Evolutionary conservation across 1,139 yeast species (phyloP).

Genomic region (Debaryomycetaceae sp.): DNA sequence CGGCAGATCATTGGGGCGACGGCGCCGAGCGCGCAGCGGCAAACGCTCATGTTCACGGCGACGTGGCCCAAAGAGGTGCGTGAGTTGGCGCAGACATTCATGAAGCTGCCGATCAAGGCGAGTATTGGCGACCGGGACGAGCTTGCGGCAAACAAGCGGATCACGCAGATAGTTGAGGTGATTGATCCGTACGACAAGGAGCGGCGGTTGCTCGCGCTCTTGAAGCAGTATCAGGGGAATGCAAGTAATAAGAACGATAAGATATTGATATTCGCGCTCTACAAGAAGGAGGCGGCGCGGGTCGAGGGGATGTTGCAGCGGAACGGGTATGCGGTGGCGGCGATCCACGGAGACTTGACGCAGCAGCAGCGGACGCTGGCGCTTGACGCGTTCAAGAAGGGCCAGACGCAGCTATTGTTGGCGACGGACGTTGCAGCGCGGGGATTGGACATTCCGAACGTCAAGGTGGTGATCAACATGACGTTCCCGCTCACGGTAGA

Average conservation of each 20-base stretch:
- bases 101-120: slow-evolving; percentile 74
- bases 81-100: slow-evolving; percentile 79
- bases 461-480: slow-evolving; percentile 87
- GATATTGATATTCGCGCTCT: slow-evolving; percentile 82
- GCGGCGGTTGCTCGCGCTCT: slow-evolving; percentile 55
- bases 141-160: slow-evolving; percentile 85
- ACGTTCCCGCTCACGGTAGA: slow-evolving; percentile 97
- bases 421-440: slow-evolving; percentile 99
- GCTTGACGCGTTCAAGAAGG: slow-evolving; percentile 72
- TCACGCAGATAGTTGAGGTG: slow-evolving; percentile 89
- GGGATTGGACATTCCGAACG: slow-evolving; percentile 96
- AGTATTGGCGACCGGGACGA: slow-evolving; percentile 93
- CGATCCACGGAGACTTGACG: slow-evolving; percentile 91
- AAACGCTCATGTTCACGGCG: slow-evolving; percentile 83
- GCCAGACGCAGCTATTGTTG: slow-evolving; percentile 62
- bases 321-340: slow-evolving; percentile 74
- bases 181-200: slow-evolving; percentile 79
- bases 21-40: slow-evolving; percentile 35
- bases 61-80: slow-evolving; percentile 92
- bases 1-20: slow-evolving; percentile 62
- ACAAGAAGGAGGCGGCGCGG: slow-evolving; percentile 93
- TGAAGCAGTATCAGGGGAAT: slow-evolving; percentile 66
- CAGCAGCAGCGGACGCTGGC: slow-evolving; percentile 92
- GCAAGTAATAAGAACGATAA: slow-evolving; percentile 52
- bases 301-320: slow-evolving; percentile 67